Conservation (phyloP, 768 basidiomycete species). For the Lactarius akahatsu region DNA sequence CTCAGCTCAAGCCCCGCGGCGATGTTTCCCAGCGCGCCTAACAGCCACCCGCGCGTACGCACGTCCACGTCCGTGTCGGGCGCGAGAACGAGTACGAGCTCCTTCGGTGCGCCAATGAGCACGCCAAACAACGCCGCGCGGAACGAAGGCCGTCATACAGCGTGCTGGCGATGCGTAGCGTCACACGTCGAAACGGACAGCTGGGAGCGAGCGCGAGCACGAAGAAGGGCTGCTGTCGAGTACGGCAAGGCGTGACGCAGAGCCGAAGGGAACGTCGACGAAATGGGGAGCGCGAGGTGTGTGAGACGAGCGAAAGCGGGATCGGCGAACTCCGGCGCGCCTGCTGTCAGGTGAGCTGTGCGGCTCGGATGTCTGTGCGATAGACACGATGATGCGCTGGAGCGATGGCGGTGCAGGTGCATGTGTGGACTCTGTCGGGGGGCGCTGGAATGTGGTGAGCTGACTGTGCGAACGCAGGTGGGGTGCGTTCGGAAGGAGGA, state of each 20-base stretch:
- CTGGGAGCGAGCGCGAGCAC: constrained; percentile 31
- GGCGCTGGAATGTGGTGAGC: constrained; percentile 16
- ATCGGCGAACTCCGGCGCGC: not conserved
- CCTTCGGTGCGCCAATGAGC: too few species aligned
- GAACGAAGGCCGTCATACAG: too few species aligned
- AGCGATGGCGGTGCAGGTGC: not conserved
- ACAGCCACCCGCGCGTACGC: too few species aligned
- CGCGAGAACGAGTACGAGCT: too few species aligned
- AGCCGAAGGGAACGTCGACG: constrained; percentile 5
- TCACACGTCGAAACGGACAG: constrained; percentile 32
- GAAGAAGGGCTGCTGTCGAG: constrained; percentile 34
- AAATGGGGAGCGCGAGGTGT: constrained; percentile 22
- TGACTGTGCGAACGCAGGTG: constrained; percentile 18
- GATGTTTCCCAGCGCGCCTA: too few species aligned
- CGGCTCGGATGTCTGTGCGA: not conserved
- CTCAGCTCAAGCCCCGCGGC: too few species aligned
- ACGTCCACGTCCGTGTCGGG: too few species aligned
- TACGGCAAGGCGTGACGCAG: not conserved
- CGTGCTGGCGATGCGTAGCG: constrained; percentile 31
- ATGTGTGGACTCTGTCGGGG: not conserved
- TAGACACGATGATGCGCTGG: not conserved
- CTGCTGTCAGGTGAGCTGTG: too few species aligned
- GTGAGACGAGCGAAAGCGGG: constrained; percentile 31
- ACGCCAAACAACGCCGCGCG: too few species aligned
- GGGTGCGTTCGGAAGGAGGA: not conserved